Base-by-base conservation (phyloP, 805 yeast species). In the Lachancea quebecensis region DNA sequence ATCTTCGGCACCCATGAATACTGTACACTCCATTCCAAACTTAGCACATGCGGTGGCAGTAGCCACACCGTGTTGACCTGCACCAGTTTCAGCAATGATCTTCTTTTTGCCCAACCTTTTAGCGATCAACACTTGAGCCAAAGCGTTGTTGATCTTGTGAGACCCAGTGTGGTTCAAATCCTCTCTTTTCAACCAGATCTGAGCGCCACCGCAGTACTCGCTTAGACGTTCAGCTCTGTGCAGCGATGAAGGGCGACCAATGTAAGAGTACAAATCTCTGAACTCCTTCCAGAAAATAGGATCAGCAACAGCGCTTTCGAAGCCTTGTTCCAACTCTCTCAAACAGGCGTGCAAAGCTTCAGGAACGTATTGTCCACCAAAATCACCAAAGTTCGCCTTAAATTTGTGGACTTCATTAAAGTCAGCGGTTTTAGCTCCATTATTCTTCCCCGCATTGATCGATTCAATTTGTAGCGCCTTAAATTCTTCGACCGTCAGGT, bases 1-100 rank as follows among this genome's bases (percentile, higher is more conserved):
- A 71, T 93, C 99, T 70, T 93, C 99, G 38, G 98, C 98, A 51
- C 99, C 99, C 99, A 93, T 93, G 62, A 79, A 91, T 31, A 93
- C 95, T 12, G 87, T 87, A 73, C 99, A 93, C 64, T 85, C 78
- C 68, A 93, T 66, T 42, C 99, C 99, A 57, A 93, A 85, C 60
- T 85, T 85, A 52, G 95, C 95, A 73, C 90, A 82, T 0, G 95
- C 95, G 49, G 95, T 85, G 28, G 95, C 95, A 42, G 93, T 85
- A 34, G 95, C 95, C 33, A 85, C 95, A 71, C 95, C 95, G 61
- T 85, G 95, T 68, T 85, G 95, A 55, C 95, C 95, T 42, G 95
- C 95, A 68, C 95, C 95, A 33, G 95, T 85, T 70, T 85, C 95
- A 31, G 95, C 95, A 62, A 85, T 85, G 50, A 85, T 74, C 52